Conservation (phyloP, 495 filamentous ascomycete genomes). For the Penicillium verhagenii region DNA sequence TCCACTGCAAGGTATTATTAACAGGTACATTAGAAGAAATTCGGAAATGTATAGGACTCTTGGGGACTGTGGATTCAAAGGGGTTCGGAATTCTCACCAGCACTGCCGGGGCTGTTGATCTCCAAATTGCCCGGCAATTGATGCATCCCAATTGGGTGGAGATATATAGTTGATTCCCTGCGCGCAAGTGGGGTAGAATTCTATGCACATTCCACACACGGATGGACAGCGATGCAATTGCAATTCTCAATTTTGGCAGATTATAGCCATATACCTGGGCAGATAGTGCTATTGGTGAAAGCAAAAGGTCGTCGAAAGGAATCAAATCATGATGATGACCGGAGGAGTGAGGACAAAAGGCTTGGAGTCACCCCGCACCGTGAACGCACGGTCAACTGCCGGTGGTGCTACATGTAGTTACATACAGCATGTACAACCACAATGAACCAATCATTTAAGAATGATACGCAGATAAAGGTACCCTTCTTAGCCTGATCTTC, state of each 20-base stretch:
- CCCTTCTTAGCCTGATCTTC: neutral
- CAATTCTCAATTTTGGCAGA: too few relatives aligned
- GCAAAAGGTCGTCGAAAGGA: neutral
- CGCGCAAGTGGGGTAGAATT: neutral
- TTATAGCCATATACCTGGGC: too few relatives aligned
- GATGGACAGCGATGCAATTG: too few relatives aligned
- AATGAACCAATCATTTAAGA: neutral
- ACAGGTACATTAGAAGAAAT: neutral
- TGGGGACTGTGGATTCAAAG: too few relatives aligned
- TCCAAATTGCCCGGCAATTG: too few relatives aligned
- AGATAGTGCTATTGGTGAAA: neutral
- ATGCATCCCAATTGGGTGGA: neutral
- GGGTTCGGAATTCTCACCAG: too few relatives aligned
- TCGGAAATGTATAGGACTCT: too few relatives aligned
- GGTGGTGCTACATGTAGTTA: too few relatives aligned
- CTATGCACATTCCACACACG: neutral
- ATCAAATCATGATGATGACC: neutral
- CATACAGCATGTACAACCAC: too few relatives aligned
- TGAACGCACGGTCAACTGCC: too few relatives aligned
- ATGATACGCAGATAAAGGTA: neutral
- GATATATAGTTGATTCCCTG: neutral
- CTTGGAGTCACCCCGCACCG: neutral
- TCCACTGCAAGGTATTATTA: too few relatives aligned
- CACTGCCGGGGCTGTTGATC: too few relatives aligned
- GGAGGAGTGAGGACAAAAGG: neutral